These are phyloP conservation scores for Citrullus mucosospermus DNA, from an alignment of 306 rosid genomes.

Conservation along the genomic window DNA sequence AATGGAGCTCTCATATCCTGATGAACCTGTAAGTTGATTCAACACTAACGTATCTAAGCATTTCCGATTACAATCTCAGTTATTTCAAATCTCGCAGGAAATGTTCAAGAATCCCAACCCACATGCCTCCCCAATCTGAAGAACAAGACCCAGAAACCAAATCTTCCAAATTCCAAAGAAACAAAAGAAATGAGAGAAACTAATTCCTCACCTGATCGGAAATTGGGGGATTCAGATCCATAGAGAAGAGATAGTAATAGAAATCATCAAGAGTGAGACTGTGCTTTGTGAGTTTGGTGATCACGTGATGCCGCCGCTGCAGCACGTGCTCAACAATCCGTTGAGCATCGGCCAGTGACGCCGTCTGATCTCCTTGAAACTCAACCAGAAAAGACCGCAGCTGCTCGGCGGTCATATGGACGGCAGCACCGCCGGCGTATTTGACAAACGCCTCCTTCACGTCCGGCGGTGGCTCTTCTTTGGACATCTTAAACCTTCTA, in stretches of 20 bases:
- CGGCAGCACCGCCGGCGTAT: slow-evolving; percentile 25
- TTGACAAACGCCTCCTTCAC: slow-evolving; percentile 33
- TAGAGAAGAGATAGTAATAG: slow-evolving; percentile 35
- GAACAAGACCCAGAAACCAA: neutral
- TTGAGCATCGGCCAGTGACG: slow-evolving; percentile 24
- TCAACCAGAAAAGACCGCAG: slow-evolving; percentile 36
- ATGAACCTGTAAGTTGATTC: slow-evolving; percentile 49
- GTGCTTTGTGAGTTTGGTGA: neutral
- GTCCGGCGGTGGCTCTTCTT: slow-evolving; percentile 48
- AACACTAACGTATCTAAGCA: neutral
- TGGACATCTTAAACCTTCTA: slow-evolving; percentile 49
- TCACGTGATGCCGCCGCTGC: slow-evolving; percentile 18
- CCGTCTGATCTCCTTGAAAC: slow-evolving; percentile 38
- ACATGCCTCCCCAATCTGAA: neutral
- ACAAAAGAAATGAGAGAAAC: neutral
- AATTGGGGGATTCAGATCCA: slow-evolving; percentile 47
- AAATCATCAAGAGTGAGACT: slow-evolving; percentile 48
- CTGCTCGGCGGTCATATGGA: slow-evolving; percentile 39
- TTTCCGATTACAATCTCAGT: neutral
- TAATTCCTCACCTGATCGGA: slow-evolving; percentile 29
- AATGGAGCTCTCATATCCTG: slow-evolving; percentile 89
- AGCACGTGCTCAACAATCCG: slow-evolving; percentile 22
- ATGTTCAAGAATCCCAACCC: neutral
- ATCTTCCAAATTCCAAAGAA: neutral
- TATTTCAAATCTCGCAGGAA: neutral